phyloP scores from a whole-genome alignment of 2,329 filamentous ascomycete genomes.

The Xylaria sp. region DNA sequence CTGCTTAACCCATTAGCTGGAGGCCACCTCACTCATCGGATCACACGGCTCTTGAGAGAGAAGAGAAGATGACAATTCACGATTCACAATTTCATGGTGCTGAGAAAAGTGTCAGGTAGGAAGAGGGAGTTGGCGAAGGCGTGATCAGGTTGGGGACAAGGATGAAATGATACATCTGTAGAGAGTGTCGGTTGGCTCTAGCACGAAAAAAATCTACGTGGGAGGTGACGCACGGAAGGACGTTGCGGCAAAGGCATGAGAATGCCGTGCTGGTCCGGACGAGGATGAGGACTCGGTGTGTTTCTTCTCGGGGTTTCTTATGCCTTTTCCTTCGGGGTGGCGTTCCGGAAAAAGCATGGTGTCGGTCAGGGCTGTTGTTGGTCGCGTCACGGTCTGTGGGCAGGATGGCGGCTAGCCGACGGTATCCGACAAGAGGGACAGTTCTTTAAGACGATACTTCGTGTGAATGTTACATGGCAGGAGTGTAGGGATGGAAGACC shows the following conservation, averaged over 20 bases:
- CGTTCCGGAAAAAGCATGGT: slow-evolving; percentile 6
- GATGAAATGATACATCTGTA: not conserved
- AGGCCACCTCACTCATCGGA: not conserved
- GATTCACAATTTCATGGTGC: not conserved
- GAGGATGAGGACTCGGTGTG: slow-evolving; percentile 38
- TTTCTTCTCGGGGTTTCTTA: slow-evolving; percentile 43
- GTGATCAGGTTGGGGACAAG: not conserved
- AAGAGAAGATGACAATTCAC: not conserved
- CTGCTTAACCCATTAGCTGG: slow-evolving; percentile 40
- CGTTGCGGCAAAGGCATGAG: slow-evolving; percentile 42
- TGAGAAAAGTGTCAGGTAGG: not conserved
- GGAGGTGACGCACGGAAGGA: slow-evolving; percentile 46
- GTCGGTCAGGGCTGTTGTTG: slow-evolving; percentile 3
- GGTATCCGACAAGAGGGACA: slow-evolving; percentile 5
- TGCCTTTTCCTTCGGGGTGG: slow-evolving; percentile 14
- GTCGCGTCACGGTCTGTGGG: not conserved
- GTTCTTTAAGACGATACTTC: slow-evolving; percentile 6
- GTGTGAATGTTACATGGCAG: slow-evolving; percentile 10
- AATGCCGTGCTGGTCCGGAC: slow-evolving; percentile 37
- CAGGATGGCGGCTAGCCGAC: slow-evolving; percentile 1
- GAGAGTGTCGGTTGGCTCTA: slow-evolving; percentile 7
- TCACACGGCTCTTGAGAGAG: not conserved
- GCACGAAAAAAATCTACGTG: slow-evolving; percentile 12
- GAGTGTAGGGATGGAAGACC: not conserved
- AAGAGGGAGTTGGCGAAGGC: not conserved